Conservation (phyloP, 306 rosid species). For the Vigna unguiculata region DNA sequence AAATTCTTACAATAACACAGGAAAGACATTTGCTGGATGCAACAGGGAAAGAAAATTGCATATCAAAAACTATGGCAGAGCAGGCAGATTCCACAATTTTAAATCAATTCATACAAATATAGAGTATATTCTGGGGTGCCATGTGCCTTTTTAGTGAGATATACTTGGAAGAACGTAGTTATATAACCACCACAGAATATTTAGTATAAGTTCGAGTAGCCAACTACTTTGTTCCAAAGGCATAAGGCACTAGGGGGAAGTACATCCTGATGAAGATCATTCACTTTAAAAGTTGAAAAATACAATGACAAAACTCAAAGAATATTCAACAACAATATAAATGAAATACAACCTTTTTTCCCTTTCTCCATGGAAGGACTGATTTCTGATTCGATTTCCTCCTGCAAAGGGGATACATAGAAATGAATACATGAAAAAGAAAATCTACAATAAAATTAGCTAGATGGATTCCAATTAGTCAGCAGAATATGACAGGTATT, state of each 20-base stretch:
- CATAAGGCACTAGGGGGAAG: slow-evolving; percentile 2
- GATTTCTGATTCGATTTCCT: slow-evolving; percentile 50
- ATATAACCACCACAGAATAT: too few species aligned
- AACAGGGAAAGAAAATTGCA: background rate
- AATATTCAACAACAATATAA: slow-evolving; percentile 10
- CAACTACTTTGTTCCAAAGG: background rate
- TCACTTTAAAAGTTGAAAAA: slow-evolving; percentile 3
- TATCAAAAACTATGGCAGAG: background rate
- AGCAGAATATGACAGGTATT: background rate
- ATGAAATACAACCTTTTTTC: slow-evolving; percentile 64
- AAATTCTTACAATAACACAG: slow-evolving; percentile 15
- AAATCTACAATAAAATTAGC: slow-evolving; percentile 9
- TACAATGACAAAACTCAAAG: slow-evolving; percentile 25
- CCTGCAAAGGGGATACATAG: slow-evolving; percentile 59
- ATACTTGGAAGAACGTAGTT: too few species aligned
- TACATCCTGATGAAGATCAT: background rate
- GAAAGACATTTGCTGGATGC: slow-evolving; percentile 1
- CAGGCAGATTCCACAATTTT: background rate
- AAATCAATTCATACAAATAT: too few species aligned
- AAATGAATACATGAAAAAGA: slow-evolving; percentile 30
- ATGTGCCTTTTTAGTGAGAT: too few species aligned
- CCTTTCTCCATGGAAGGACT: slow-evolving; percentile 54
- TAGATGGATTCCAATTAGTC: slow-evolving; percentile 15
- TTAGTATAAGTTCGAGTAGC: too few species aligned
- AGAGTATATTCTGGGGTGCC: too few species aligned